These are phyloP conservation scores for Dothistroma septosporum DNA, from an alignment of 2,329 filamentous ascomycete species.

Conservation along the genomic window DNA sequence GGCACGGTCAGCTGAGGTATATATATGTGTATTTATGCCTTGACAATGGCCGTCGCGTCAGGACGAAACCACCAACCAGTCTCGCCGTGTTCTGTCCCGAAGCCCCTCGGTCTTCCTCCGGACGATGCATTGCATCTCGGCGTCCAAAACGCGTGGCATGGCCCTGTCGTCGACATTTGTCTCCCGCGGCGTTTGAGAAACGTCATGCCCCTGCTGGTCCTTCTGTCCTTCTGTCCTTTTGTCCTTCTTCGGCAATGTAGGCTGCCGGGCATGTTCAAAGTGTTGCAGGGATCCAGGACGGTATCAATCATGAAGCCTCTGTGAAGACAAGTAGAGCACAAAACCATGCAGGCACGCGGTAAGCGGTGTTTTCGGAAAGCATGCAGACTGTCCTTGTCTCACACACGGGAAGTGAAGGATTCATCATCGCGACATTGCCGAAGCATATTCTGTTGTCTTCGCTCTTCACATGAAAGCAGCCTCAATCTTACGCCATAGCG, in stretches of 20 bases:
- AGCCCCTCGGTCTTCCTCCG: not conserved
- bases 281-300: not conserved
- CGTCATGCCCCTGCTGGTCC: too few relatives aligned
- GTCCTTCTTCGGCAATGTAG: too few relatives aligned
- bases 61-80: not conserved
- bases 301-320: not conserved
- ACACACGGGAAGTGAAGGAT: not conserved
- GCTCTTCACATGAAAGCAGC: not conserved
- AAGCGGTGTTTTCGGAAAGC: not conserved
- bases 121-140: not conserved
- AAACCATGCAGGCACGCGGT: not conserved
- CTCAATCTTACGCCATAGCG: not conserved
- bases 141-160: not conserved
- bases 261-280: too few relatives aligned
- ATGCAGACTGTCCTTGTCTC: not conserved
- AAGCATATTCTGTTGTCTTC: not conserved
- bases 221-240: too few relatives aligned
- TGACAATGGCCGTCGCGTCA: not conserved
- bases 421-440: not conserved
- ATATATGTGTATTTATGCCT: not conserved
- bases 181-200: too few relatives aligned
- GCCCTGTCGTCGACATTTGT: not conserved
- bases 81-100: not conserved
- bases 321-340: not conserved
- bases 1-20: not conserved